Percentiles rank a stretch among this genome's conserved stretches.
phyloP scores from a whole-genome alignment of 1,284 basidiomycete species.

The Ganoderma meredithae region DNA sequence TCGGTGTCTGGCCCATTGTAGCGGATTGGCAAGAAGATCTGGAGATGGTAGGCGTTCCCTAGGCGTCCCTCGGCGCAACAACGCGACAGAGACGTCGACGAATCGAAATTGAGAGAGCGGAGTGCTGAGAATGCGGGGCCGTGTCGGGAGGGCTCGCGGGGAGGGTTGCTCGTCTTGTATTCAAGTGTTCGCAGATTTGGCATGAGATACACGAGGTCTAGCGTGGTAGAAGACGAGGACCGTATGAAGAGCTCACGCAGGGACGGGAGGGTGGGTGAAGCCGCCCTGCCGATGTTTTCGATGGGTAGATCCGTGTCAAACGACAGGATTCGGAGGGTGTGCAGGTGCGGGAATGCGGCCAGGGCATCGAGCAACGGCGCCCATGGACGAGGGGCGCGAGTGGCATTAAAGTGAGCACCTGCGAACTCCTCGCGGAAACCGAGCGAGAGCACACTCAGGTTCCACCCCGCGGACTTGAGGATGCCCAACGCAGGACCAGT shows the following conservation, averaged over 20 bases:
- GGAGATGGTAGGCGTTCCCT: neutral
- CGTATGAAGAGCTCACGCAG: neutral
- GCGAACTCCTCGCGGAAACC: neutral
- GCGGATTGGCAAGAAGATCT: neutral
- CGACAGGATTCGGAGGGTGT: neutral
- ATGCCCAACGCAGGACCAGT: neutral
- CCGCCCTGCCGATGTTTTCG: neutral
- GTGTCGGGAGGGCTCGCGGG: neutral
- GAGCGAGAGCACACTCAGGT: neutral
- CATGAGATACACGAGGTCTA: neutral
- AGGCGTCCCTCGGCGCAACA: neutral
- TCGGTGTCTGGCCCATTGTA: neutral
- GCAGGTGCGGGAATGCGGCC: neutral
- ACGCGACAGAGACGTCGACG: neutral
- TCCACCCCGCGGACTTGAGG: neutral
- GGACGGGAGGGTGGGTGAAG: neutral
- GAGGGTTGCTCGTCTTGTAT: neutral
- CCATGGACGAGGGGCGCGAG: neutral
- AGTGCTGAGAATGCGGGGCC: neutral
- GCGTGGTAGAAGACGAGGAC: neutral
- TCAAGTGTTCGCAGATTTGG: neutral
- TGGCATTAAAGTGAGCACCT: no score
- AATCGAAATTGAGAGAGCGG: neutral
- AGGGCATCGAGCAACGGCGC: neutral
- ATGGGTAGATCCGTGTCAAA: neutral